phyloP scores from a whole-genome alignment of 2,329 filamentous ascomycete genomes.

The Penicillium sp. region DNA sequence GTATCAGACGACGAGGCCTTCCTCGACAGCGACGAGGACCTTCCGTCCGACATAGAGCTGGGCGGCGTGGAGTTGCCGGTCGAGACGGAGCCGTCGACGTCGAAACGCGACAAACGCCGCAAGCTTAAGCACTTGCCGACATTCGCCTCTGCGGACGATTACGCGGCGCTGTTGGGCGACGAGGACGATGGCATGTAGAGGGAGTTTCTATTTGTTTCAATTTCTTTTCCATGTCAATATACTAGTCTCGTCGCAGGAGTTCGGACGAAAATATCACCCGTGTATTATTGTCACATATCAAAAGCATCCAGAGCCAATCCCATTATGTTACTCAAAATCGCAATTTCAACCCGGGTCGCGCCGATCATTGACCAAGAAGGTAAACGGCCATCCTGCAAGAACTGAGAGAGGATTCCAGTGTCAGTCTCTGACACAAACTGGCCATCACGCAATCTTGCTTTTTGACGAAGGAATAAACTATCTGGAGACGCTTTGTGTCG shows the following conservation, averaged over 20 bases:
- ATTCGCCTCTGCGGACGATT: slow-evolving; percentile 92
- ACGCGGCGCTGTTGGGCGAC: slow-evolving; percentile 75
- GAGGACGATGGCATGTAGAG: slow-evolving; percentile 56
- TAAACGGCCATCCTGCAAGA: background rate
- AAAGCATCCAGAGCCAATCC: background rate
- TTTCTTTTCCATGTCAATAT: slow-evolving; percentile 2
- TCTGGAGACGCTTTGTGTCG: background rate
- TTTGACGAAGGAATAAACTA: background rate
- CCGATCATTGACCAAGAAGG: background rate
- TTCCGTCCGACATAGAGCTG: slow-evolving; percentile 51
- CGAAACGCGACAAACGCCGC: slow-evolving; percentile 64
- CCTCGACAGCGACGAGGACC: slow-evolving; percentile 54
- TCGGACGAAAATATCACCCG: background rate
- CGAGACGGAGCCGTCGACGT: slow-evolving; percentile 41
- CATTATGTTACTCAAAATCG: background rate
- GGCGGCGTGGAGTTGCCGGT: slow-evolving; percentile 43
- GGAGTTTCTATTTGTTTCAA: slow-evolving; percentile 1
- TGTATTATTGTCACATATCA: background rate
- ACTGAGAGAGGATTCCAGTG: background rate
- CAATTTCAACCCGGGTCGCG: background rate
- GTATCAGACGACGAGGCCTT: slow-evolving; percentile 47
- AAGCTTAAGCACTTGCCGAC: slow-evolving; percentile 85
- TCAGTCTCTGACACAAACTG: no score
- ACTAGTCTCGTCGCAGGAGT: background rate
- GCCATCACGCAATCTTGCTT: background rate